Percentiles rank a stretch among this genome's conserved stretches.
Conservation (phyloP, 257 asterid species). For the Ligustrum vulgare region DNA sequence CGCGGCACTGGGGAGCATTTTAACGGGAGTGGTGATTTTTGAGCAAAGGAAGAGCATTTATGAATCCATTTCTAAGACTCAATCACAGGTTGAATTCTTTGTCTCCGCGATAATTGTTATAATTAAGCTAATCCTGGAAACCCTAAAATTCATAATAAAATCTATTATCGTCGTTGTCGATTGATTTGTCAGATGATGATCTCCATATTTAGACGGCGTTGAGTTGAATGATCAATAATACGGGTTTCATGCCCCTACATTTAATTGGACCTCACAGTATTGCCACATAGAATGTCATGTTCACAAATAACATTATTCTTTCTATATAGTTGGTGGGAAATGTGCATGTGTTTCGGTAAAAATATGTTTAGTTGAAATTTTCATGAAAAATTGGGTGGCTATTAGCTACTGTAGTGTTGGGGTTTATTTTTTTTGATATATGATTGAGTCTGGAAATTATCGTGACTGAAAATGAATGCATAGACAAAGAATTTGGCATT, state of each 20-base stretch:
- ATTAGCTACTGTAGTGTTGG: neutral
- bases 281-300: no score
- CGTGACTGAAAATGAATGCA: neutral
- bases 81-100: slow-evolving; percentile 33
- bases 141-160: slow-evolving; percentile 12
- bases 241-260: no score
- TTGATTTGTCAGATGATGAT: no score
- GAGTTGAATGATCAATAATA: no score
- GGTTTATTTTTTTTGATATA: neutral
- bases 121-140: neutral
- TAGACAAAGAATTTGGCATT: neutral
- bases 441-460: neutral
- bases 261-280: no score
- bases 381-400: neutral
- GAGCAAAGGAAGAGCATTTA: slow-evolving; percentile 64
- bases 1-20: slow-evolving; percentile 63
- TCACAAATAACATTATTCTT: neutral
- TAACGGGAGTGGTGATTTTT: slow-evolving; percentile 53
- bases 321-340: neutral
- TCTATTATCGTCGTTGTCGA: neutral
- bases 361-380: neutral
- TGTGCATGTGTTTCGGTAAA: neutral
- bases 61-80: slow-evolving; percentile 47
- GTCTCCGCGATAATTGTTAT: neutral
- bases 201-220: no score